These are phyloP conservation scores for Camillea tinctor DNA, from an alignment of 2,329 filamentous ascomycete species.

Conservation along the genomic window DNA sequence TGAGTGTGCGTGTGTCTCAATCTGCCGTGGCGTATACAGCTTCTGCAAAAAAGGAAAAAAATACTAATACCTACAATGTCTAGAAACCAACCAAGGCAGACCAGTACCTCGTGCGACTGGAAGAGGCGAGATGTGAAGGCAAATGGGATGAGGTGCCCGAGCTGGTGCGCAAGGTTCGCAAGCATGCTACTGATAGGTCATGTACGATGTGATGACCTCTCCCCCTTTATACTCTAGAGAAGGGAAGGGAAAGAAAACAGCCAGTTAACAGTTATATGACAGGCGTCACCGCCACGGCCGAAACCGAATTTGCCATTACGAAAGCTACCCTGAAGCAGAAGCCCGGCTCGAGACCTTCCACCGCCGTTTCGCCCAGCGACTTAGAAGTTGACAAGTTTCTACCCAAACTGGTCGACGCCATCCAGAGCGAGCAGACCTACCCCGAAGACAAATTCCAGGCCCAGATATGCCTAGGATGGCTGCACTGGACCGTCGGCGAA, in stretches of 20 bases:
- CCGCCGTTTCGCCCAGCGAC: constrained; percentile 41
- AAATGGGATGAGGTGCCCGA: constrained; percentile 86
- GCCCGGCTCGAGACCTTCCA: constrained; percentile 39
- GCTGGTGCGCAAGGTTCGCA: constrained; percentile 87
- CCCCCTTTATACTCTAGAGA: constrained; percentile 10
- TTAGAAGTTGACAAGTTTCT: constrained; percentile 46
- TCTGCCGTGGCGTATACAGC: constrained; percentile 11
- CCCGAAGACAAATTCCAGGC: constrained; percentile 71
- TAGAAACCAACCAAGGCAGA: constrained; percentile 70
- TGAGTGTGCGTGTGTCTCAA: constrained; percentile 26
- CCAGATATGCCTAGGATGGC: constrained; percentile 78
- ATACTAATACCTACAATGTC: constrained; percentile 17
- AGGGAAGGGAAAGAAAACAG: neutral
- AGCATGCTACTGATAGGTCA: constrained; percentile 81
- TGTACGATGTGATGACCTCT: constrained; percentile 60
- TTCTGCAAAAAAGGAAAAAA: no score
- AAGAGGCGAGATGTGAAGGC: constrained; percentile 82
- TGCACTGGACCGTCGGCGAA: constrained; percentile 76
- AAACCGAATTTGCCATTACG: constrained; percentile 65
- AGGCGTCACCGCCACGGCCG: constrained; percentile 71
- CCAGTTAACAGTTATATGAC: constrained; percentile 18
- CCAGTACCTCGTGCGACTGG: constrained; percentile 78
- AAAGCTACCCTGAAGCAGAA: constrained; percentile 48
- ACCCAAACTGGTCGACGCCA: constrained; percentile 52
- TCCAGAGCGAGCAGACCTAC: constrained; percentile 55